Percentiles rank a stretch among this genome's conserved stretches.
Conservation (phyloP, 306 rosid species). For the Elaeagnus macrophylla region DNA sequence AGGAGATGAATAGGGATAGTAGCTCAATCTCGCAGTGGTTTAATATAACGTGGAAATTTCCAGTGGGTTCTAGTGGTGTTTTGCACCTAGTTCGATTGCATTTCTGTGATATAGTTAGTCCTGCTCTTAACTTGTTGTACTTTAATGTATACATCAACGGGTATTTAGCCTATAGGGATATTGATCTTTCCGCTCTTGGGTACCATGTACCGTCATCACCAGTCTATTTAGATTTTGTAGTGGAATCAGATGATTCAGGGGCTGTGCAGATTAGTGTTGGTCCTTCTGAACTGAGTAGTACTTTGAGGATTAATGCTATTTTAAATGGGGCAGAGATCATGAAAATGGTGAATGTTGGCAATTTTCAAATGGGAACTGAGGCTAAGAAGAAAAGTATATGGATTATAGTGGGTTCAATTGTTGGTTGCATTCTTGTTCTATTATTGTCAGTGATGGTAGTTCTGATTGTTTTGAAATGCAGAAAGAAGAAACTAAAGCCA, state of each 20-base stretch:
- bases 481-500: slow-evolving; percentile 51
- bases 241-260: slow-evolving; percentile 48
- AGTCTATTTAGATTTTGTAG: slow-evolving; percentile 62
- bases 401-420: slow-evolving; percentile 50
- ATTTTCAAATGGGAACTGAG: slow-evolving; percentile 7
- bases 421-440: slow-evolving; percentile 51
- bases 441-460: slow-evolving; percentile 31
- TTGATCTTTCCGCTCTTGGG: slow-evolving; percentile 62
- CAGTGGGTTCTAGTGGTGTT: slow-evolving; percentile 35
- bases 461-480: slow-evolving; percentile 41
- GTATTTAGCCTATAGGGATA: slow-evolving; percentile 59
- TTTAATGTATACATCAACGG: slow-evolving; percentile 80
- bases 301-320: slow-evolving; percentile 62
- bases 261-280: slow-evolving; percentile 64
- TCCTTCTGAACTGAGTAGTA: slow-evolving; percentile 71
- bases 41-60: slow-evolving; percentile 79
- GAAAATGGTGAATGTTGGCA: slow-evolving; percentile 47
- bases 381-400: slow-evolving; percentile 28
- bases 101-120: slow-evolving; percentile 83
- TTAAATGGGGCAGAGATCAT: slow-evolving; percentile 97
- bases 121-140: slow-evolving; percentile 50
- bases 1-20: slow-evolving; percentile 65
- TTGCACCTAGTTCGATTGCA: slow-evolving; percentile 69
- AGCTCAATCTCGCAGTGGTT: slow-evolving; percentile 36
- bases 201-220: slow-evolving; percentile 65